These are phyloP conservation scores for Trichosanthes cucumerina DNA, from an alignment of 306 rosid species.

Conservation along the genomic window DNA sequence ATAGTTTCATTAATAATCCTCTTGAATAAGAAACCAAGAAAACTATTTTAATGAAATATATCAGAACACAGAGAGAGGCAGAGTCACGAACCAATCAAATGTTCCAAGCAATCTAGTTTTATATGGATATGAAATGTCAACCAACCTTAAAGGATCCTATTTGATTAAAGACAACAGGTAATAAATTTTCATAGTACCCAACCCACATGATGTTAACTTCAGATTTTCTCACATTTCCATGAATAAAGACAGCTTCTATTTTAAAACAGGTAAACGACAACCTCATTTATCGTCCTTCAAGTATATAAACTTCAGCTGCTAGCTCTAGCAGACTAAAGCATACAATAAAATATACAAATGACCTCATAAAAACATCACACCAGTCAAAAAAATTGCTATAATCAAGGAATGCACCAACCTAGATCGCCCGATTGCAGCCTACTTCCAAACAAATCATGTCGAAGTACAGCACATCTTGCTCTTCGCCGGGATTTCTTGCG, in stretches of 20 bases:
- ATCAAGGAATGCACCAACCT: conserved; percentile 8
- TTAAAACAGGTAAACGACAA: background rate
- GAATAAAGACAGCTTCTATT: background rate
- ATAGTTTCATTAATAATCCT: background rate
- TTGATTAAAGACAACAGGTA: background rate
- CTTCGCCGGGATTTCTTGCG: conserved; percentile 72
- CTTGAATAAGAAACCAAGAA: background rate
- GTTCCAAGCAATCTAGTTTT: background rate
- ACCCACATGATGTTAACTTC: background rate
- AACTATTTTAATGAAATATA: background rate
- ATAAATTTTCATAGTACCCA: background rate
- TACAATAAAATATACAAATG: conserved; percentile 34
- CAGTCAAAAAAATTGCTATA: conserved; percentile 43
- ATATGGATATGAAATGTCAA: background rate
- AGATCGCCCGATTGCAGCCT: background rate
- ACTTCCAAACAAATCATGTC: conserved; percentile 10
- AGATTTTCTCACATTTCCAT: background rate
- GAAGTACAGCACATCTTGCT: conserved; percentile 53
- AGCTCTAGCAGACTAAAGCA: conserved; percentile 27
- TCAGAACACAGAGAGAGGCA: background rate
- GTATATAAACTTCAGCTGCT: conserved; percentile 22
- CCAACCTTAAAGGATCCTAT: background rate
- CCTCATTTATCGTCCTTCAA: conserved; percentile 15
- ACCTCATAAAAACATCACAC: conserved; percentile 27
- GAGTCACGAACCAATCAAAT: background rate